Conservation (phyloP, 1,284 basidiomycete species). For the Polyporus tsugae region DNA sequence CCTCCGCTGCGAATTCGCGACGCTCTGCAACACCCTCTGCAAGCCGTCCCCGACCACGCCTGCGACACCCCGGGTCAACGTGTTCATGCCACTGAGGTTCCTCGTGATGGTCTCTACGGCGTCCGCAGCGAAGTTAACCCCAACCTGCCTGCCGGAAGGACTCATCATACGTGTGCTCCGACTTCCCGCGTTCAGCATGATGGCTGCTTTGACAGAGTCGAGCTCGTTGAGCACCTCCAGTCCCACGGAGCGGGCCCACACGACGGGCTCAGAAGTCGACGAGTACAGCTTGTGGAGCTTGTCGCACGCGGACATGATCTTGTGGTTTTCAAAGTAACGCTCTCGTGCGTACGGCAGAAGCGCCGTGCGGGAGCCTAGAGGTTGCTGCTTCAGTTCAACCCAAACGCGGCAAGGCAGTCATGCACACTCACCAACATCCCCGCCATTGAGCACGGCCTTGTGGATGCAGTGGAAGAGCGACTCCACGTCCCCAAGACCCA, state of each 20-base stretch:
- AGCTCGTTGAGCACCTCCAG: slow-evolving; percentile 93
- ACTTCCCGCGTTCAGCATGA: slow-evolving; percentile 86
- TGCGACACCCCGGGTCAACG: slow-evolving; percentile 30
- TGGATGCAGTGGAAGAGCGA: slow-evolving; percentile 72
- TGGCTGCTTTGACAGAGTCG: slow-evolving; percentile 78
- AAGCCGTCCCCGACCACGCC: slow-evolving; percentile 34
- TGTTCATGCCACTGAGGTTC: slow-evolving; percentile 30
- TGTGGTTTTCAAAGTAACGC: slow-evolving; percentile 88
- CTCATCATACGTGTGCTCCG: slow-evolving; percentile 16
- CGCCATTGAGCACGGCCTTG: slow-evolving; percentile 64
- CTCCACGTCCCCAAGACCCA: slow-evolving; percentile 89
- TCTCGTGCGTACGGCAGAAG: slow-evolving; percentile 81
- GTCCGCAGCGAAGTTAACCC: slow-evolving; percentile 40
- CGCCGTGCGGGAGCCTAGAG: slow-evolving; percentile 77
- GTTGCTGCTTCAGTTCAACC: neutral
- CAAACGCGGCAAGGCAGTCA: slow-evolving; percentile 1
- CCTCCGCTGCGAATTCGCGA: slow-evolving; percentile 24
- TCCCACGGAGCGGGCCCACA: slow-evolving; percentile 88
- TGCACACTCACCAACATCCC: slow-evolving; percentile 76
- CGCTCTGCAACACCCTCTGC: slow-evolving; percentile 29
- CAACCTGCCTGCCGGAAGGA: slow-evolving; percentile 22
- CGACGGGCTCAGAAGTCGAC: slow-evolving; percentile 69
- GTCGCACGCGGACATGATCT: slow-evolving; percentile 84
- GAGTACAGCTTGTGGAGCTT: slow-evolving; percentile 90
- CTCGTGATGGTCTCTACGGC: slow-evolving; percentile 39